Evolutionary conservation across 768 basidiomycete species (phyloP).

Genomic region (Trametes punicea): DNA sequence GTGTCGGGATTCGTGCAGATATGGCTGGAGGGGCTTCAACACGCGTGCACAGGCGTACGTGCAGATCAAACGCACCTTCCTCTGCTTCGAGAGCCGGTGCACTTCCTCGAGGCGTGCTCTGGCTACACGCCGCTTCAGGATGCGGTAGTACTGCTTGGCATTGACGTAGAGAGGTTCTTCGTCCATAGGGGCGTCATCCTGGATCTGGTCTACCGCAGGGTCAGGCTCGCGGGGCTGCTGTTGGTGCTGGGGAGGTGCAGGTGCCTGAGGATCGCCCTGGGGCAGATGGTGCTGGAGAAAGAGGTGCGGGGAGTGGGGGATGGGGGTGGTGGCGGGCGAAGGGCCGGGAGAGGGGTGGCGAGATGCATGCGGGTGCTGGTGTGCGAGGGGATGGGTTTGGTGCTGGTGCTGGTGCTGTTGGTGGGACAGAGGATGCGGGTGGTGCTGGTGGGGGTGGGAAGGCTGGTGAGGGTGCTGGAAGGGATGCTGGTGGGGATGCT

Average conservation of each 20-base stretch:
- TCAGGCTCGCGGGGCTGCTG: constrained; percentile 21
- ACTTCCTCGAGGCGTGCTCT: constrained; percentile 91
- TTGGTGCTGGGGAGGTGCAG: constrained; percentile 12
- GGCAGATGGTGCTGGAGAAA: constrained; percentile 31
- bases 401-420: constrained; percentile 24
- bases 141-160: constrained; percentile 98
- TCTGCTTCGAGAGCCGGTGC: constrained; percentile 85
- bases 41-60: constrained; percentile 10
- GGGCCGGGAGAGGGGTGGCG: constrained; percentile 31
- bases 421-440: constrained; percentile 29
- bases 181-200: constrained; percentile 55
- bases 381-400: constrained; percentile 15
- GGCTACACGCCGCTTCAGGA: constrained; percentile 91
- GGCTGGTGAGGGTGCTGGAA: constrained; percentile 26
- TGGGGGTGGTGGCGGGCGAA: constrained; percentile 27
- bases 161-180: constrained; percentile 99
- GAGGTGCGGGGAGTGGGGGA: constrained; percentile 26
- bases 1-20: constrained; percentile 97
- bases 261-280: constrained; percentile 1
- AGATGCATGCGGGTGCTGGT: constrained; percentile 28
- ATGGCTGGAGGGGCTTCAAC: constrained; percentile 48
- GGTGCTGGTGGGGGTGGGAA: constrained; percentile 20
- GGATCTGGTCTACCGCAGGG: constrained; percentile 30
- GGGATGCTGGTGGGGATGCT: constrained; percentile 26
- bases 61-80: constrained; percentile 63